Evolutionary conservation across 139 green algal species (phyloP).

Genomic region (Closterium sp.): DNA sequence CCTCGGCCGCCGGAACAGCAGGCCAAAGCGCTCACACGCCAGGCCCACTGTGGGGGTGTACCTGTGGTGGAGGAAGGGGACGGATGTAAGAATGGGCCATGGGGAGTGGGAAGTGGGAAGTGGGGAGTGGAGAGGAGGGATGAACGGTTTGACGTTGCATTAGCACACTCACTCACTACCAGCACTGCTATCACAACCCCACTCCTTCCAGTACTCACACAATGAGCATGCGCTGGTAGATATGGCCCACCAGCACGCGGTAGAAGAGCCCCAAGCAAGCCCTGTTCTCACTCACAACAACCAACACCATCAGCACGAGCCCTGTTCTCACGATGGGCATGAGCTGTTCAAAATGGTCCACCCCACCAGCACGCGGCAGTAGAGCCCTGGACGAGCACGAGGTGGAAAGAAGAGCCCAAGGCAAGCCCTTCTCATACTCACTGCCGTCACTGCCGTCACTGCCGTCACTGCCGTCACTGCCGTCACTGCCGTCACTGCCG

Average conservation of each 20-base stretch:
- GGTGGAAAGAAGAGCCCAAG: too few relatives aligned
- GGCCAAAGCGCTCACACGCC: constrained; percentile 48
- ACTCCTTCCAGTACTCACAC: not conserved
- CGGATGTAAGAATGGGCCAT: not conserved
- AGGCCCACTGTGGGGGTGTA: constrained; percentile 74
- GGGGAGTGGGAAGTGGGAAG: not conserved
- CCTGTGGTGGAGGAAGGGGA: too few relatives aligned
- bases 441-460: too few relatives aligned
- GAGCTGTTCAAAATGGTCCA: constrained; percentile 67
- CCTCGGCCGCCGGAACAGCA: constrained; percentile 68
- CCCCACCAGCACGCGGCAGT: constrained; percentile 67
- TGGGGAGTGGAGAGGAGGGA: too few relatives aligned
- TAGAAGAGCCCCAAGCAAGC: constrained; percentile 60
- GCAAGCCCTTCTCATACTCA: too few relatives aligned
- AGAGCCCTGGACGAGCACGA: constrained; percentile 40
- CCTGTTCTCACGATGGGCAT: not conserved
- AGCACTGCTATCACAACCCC: not conserved
- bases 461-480: too few relatives aligned
- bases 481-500: too few relatives aligned
- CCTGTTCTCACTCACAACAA: too few relatives aligned
- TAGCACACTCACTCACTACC: not conserved
- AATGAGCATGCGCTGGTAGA: constrained; percentile 55
- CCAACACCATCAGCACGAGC: too few relatives aligned
- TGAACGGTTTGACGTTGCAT: too few relatives aligned
- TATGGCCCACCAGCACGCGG: constrained; percentile 62